phyloP scores from a whole-genome alignment of 306 rosid genomes.

The Arachis hypogaea region DNA sequence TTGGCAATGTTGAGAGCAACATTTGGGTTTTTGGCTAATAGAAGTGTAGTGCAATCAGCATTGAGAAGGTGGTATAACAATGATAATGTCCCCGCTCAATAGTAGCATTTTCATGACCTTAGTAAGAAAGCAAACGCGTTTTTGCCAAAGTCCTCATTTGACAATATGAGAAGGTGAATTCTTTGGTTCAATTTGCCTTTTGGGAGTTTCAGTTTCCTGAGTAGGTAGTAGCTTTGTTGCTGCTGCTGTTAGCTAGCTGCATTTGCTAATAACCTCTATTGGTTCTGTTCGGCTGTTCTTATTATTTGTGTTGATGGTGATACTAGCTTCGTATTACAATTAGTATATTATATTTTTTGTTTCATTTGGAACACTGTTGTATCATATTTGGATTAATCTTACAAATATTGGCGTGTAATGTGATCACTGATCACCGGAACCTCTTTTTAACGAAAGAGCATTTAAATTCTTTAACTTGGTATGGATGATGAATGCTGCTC shows the following conservation, averaged over 20 bases:
- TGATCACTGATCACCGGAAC: not conserved
- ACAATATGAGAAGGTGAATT: not conserved
- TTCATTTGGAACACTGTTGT: not conserved
- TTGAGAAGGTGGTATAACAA: conserved; percentile 59
- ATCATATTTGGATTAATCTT: not conserved
- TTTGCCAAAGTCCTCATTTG: conserved; percentile 23
- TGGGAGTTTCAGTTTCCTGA: conserved; percentile 31
- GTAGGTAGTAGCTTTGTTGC: conserved; percentile 9
- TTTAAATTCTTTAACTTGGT: not conserved
- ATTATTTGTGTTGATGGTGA: conserved; percentile 20
- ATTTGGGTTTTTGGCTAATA: conserved; percentile 56
- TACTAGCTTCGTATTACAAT: not conserved
- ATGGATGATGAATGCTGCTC: too few relatives aligned
- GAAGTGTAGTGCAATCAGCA: conserved; percentile 54
- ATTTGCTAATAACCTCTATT: conserved; percentile 15
- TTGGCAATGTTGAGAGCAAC: conserved; percentile 52
- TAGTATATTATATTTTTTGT: not conserved
- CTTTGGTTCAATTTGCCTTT: conserved; percentile 24
- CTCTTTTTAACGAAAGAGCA: not conserved
- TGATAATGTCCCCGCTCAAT: conserved; percentile 41
- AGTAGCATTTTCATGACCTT: conserved; percentile 30
- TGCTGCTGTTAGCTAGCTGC: not conserved
- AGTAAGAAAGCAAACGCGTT: conserved; percentile 24
- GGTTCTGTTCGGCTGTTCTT: not conserved
- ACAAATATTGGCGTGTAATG: not conserved